Base-by-base conservation (phyloP, 2,329 filamentous ascomycete genomes). In the Coniella lustricola region DNA sequence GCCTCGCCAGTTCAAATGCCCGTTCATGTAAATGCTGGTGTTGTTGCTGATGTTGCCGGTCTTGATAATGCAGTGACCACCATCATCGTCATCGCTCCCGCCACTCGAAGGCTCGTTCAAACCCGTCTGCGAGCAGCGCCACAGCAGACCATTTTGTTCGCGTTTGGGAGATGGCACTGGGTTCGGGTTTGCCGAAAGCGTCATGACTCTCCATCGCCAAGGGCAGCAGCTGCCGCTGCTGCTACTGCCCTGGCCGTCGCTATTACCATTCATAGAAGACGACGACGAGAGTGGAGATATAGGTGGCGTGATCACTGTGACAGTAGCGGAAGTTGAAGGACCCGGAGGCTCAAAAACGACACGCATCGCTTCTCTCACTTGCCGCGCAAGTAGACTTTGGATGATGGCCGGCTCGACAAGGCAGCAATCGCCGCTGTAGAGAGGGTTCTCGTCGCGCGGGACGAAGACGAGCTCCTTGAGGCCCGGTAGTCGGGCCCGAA, bases 401-500 rank as follows among this genome's bases (percentile, higher is more conserved):
- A 59, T 59, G 42, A 66, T 58, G 25, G 55, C 53, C 7, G 63
- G 59, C 35, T 64, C 58, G 12, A 64, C 55, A 25, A 65, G 58
- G 13, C 53, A 56, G 21, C 55, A 54, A 32, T 60, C 56, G 18
- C 58, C 49, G 39, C 60, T 59, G 44, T 64, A 62, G 37, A 62
- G 41, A 3, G 61, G 61, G 51, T 68, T 65, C 35, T 66, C 62
- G 29, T 67, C 64, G 17, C 63, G 60, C 18, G 69, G 69, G 35
- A 76, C 67, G 47, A 76, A 69, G 35, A 71, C 60, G 37, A 76
- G 61, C 52, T 69, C 67, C 47, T 68, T 57, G 5, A 75, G 59
- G 1, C 55, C 56, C 1, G 67, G 66, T 60, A 75, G 65, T 16
- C 66, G 64, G 4, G 52, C 46, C 36, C 62, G 61, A 18, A 74